A percentile compares a stretch with the other conserved stretches of the same genome.
phyloP scores from a whole-genome alignment of 345 rosid genomes.

The Salix suchowensis region DNA sequence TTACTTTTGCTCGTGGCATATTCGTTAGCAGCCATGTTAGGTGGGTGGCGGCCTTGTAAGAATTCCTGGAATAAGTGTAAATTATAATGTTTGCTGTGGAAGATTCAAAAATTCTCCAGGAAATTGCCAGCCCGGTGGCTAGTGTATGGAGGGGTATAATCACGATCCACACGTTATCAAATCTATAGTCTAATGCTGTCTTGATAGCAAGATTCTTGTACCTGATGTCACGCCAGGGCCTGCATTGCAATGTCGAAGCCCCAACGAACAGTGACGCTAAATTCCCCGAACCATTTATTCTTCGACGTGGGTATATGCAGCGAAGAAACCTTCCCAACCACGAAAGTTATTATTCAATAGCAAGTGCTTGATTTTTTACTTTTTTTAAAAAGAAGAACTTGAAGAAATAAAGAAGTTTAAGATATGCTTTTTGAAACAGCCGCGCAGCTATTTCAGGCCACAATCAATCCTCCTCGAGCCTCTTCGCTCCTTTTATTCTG shows the following conservation, averaged over 20 bases:
- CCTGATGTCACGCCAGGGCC: neutral
- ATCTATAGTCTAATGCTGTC: neutral
- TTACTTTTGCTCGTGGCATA: neutral
- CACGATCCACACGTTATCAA: neutral
- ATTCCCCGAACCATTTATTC: neutral
- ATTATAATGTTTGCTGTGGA: neutral
- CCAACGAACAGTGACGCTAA: neutral
- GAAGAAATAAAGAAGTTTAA: neutral
- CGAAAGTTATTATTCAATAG: neutral
- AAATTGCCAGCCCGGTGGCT: neutral
- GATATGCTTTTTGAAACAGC: neutral
- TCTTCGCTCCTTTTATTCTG: neutral
- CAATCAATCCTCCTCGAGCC: slow-evolving; percentile 18
- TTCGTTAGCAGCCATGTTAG: neutral
- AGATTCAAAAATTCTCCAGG: neutral
- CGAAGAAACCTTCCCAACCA: neutral
- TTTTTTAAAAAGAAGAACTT: too few relatives aligned
- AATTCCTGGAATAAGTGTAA: neutral
- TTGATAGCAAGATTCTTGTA: neutral
- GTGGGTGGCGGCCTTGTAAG: neutral
- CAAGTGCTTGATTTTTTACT: too few relatives aligned
- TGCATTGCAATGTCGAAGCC: neutral
- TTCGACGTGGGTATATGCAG: neutral
- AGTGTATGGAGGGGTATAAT: neutral
- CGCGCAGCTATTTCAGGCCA: slow-evolving; percentile 21